Evolutionary conservation across 2,329 filamentous ascomycete genomes (phyloP).

Genomic region (Ophiostoma sp.): DNA sequence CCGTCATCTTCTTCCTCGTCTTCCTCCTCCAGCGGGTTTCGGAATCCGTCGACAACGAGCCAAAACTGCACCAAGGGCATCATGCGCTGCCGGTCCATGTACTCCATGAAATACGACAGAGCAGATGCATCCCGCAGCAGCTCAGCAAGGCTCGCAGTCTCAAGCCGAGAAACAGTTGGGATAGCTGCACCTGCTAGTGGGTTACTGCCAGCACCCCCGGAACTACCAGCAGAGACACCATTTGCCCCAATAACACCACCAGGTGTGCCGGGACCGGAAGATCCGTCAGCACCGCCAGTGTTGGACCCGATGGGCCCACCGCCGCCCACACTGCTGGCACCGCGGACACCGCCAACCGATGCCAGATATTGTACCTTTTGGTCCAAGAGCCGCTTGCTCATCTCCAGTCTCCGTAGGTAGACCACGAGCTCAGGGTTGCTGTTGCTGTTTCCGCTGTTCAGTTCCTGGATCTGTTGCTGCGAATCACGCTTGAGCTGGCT

Average conservation of each 20-base stretch:
- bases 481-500: slow-evolving; percentile 87
- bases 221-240: neutral
- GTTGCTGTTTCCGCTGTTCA: slow-evolving; percentile 16
- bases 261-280: slow-evolving; percentile 1
- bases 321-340: neutral
- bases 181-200: slow-evolving; percentile 18
- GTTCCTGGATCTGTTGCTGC: slow-evolving; percentile 51
- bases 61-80: slow-evolving; percentile 95
- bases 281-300: slow-evolving; percentile 6
- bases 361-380: slow-evolving; percentile 81
- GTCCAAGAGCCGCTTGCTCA: slow-evolving; percentile 83
- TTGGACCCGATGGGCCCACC: neutral
- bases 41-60: slow-evolving; percentile 94
- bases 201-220: slow-evolving; percentile 28
- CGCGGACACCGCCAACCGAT: slow-evolving; percentile 34
- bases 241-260: neutral
- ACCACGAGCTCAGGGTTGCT: slow-evolving; percentile 64
- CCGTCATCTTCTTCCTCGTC: slow-evolving; percentile 64
- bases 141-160: slow-evolving; percentile 73
- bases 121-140: slow-evolving; percentile 86
- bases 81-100: slow-evolving; percentile 85
- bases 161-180: slow-evolving; percentile 55
- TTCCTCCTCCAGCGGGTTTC: slow-evolving; percentile 86
- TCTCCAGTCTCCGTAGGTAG: slow-evolving; percentile 84
- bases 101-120: slow-evolving; percentile 98